These are phyloP conservation scores for Prunus davidiana DNA, from an alignment of 306 rosid species.

Conservation along the genomic window DNA sequence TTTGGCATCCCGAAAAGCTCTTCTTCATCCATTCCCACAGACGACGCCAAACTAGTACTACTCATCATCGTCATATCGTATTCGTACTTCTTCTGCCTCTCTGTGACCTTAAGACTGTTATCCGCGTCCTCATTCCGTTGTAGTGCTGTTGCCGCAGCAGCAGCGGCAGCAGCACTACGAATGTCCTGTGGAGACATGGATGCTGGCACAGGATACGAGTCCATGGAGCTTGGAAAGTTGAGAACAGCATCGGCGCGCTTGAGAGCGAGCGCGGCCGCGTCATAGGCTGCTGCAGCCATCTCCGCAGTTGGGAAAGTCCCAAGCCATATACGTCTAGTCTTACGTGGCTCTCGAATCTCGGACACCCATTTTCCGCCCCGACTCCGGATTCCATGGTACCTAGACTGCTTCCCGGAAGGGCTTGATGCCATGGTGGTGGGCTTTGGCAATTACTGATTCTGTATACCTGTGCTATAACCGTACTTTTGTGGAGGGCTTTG, in stretches of 20 bases:
- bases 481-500: too few species aligned
- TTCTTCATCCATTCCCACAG: slow-evolving; percentile 58
- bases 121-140: not conserved
- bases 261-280: slow-evolving; percentile 73
- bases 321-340: slow-evolving; percentile 76
- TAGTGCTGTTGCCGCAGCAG: slow-evolving; percentile 32
- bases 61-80: not conserved
- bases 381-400: slow-evolving; percentile 65
- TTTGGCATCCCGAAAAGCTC: slow-evolving; percentile 74
- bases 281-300: slow-evolving; percentile 91
- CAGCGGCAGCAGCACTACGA: slow-evolving; percentile 26
- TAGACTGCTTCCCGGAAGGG: slow-evolving; percentile 49
- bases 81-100: not conserved
- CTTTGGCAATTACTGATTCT: not conserved
- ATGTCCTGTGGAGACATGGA: slow-evolving; percentile 56
- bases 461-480: not conserved
- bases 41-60: not conserved
- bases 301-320: slow-evolving; percentile 71
- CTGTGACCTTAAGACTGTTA: not conserved
- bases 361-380: slow-evolving; percentile 87
- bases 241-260: slow-evolving; percentile 58
- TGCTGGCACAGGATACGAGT: slow-evolving; percentile 49
- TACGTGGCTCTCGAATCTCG: slow-evolving; percentile 87
- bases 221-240: slow-evolving; percentile 48
- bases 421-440: slow-evolving; percentile 43